phyloP scores from a whole-genome alignment of 768 basidiomycete species.

The Porphyrellus cyaneotinctus region DNA sequence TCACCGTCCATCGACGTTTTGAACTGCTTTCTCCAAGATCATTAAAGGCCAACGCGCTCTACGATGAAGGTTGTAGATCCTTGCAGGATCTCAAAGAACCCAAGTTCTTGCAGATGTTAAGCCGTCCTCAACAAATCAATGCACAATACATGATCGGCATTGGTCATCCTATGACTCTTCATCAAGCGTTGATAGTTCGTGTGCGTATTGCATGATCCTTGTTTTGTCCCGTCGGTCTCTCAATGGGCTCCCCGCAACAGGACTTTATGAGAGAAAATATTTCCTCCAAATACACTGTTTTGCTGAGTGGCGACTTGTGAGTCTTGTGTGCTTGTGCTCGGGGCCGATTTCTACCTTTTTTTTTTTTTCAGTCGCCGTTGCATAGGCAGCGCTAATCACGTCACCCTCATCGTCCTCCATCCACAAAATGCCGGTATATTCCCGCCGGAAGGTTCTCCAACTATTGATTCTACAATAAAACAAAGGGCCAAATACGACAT shows the following conservation, averaged over 20 bases:
- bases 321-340: constrained; percentile 22
- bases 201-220: constrained; percentile 32
- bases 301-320: constrained; percentile 56
- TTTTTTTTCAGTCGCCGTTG: constrained; percentile 45
- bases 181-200: constrained; percentile 43
- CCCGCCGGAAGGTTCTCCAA: constrained; percentile 16
- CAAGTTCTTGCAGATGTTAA: constrained; percentile 38
- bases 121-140: constrained; percentile 34
- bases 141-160: constrained; percentile 41
- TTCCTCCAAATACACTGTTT: constrained; percentile 44
- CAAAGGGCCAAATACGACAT: constrained; percentile 3
- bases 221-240: neutral
- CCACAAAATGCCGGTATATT: constrained; percentile 7
- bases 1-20: neutral
- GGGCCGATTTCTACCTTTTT: neutral
- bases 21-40: constrained; percentile 8
- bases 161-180: constrained; percentile 32
- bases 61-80: constrained; percentile 46
- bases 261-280: constrained; percentile 46
- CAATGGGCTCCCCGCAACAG: constrained; percentile 28
- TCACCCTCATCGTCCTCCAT: constrained; percentile 18
- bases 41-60: constrained; percentile 40
- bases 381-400: constrained; percentile 8
- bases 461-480: constrained; percentile 13
- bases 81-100: constrained; percentile 40